These are phyloP conservation scores for Neoboletus subvelutipes DNA, from an alignment of 768 basidiomycete genomes.

Conservation along the genomic window DNA sequence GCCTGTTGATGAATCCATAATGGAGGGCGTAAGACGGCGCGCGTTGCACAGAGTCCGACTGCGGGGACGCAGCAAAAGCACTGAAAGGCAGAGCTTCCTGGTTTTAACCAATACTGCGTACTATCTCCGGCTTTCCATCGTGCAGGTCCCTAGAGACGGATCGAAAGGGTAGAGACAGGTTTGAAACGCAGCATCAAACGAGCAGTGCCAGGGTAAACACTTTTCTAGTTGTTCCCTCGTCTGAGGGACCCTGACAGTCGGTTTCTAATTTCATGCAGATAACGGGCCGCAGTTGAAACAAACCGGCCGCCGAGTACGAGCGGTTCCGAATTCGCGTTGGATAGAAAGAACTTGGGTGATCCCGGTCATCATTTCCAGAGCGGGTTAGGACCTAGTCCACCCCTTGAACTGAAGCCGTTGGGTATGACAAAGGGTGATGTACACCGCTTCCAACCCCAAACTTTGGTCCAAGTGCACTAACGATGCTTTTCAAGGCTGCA, in stretches of 20 bases:
- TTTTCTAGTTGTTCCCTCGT: not conserved
- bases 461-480: too few relatives aligned
- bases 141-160: not conserved
- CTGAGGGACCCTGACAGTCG: too few relatives aligned
- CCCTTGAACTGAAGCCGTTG: too few relatives aligned
- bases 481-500: constrained; percentile 16
- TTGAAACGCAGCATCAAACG: not conserved
- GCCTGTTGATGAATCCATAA: not conserved
- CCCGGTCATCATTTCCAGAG: too few relatives aligned
- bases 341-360: too few relatives aligned
- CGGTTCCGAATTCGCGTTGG: too few relatives aligned
- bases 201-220: not conserved
- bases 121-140: not conserved
- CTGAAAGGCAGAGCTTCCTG: not conserved
- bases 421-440: too few relatives aligned
- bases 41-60: not conserved
- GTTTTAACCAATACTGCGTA: not conserved
- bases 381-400: too few relatives aligned
- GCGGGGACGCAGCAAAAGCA: not conserved
- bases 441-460: too few relatives aligned
- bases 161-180: not conserved
- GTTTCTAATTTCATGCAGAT: not conserved
- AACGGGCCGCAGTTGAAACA: too few relatives aligned
- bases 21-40: not conserved
- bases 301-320: too few relatives aligned